Conservation (phyloP, 2,329 filamentous ascomycete species). For the Sarocladiaceae sp. region DNA sequence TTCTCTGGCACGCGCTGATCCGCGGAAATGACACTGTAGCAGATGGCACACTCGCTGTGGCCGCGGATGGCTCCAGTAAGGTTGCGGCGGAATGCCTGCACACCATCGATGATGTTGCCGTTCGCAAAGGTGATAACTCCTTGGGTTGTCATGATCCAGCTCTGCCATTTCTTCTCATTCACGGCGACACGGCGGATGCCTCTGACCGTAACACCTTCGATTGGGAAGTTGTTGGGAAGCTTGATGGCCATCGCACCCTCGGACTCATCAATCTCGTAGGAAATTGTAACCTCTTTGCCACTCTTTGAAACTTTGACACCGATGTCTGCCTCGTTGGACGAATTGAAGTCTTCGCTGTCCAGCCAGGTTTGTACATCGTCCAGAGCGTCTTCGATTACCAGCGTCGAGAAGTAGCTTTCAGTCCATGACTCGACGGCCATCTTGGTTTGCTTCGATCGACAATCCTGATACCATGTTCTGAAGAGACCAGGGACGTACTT, state of each 20-base stretch:
- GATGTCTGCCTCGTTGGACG: slow-evolving; percentile 49
- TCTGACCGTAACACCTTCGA: slow-evolving; percentile 69
- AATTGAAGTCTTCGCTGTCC: slow-evolving; percentile 41
- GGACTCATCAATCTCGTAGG: slow-evolving; percentile 83
- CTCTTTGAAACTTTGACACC: slow-evolving; percentile 64
- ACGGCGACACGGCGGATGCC: slow-evolving; percentile 80
- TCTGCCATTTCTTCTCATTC: slow-evolving; percentile 86
- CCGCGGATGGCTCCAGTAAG: slow-evolving; percentile 84
- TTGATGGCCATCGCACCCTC: slow-evolving; percentile 76
- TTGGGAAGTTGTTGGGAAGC: slow-evolving; percentile 74
- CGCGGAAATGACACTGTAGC: slow-evolving; percentile 85
- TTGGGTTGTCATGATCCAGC: slow-evolving; percentile 81
- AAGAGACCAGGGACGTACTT: slow-evolving; percentile 72
- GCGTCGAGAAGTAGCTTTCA: slow-evolving; percentile 70
- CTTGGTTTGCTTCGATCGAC: slow-evolving; percentile 73
- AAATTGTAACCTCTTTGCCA: slow-evolving; percentile 71
- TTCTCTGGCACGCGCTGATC: slow-evolving; percentile 91
- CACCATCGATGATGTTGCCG: slow-evolving; percentile 78
- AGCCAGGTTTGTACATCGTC: slow-evolving; percentile 65
- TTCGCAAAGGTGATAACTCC: slow-evolving; percentile 92
- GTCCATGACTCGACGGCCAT: slow-evolving; percentile 81
- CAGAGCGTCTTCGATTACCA: slow-evolving; percentile 60
- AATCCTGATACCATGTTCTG: slow-evolving; percentile 78
- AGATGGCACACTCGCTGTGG: slow-evolving; percentile 92
- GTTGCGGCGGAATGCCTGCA: slow-evolving; percentile 80